Evolutionary conservation across 208 protist species (phyloP).

Genomic region (Leishmania lainsoni): DNA sequence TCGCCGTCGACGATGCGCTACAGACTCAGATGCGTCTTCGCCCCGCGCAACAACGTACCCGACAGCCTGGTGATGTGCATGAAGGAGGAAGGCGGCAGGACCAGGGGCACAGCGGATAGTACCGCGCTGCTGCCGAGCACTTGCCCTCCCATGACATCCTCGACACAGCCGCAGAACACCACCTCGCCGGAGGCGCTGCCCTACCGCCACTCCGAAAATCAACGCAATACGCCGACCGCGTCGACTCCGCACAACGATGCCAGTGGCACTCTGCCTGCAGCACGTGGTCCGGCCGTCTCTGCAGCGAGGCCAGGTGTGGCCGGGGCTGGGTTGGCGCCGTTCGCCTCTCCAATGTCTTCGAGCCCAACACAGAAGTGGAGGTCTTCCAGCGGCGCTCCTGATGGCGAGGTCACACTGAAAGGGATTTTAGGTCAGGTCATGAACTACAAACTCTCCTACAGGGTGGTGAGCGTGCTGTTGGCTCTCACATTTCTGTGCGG

Average conservation of each 20-base stretch:
- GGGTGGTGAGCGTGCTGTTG: constrained; percentile 40
- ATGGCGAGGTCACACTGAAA: constrained; percentile 4
- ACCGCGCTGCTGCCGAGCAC: constrained; percentile 25
- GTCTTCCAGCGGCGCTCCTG: not conserved
- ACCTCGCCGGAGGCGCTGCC: constrained; percentile 33
- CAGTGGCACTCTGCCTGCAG: not conserved
- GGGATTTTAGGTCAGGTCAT: constrained; percentile 39
- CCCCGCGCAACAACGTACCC: constrained; percentile 40
- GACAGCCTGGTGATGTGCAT: constrained; percentile 53
- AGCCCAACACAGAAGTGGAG: not conserved
- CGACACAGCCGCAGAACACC: constrained; percentile 32
- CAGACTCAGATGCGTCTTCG: constrained; percentile 59
- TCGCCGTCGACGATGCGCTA: constrained; percentile 28
- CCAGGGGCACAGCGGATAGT: not conserved
- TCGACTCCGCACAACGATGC: not conserved
- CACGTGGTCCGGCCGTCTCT: not conserved
- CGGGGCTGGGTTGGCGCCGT: not conserved
- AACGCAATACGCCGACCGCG: not conserved
- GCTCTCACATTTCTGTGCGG: constrained; percentile 68
- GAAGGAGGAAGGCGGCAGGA: constrained; percentile 33
- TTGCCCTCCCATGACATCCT: constrained; percentile 30
- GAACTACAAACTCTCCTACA: constrained; percentile 54
- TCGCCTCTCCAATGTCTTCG: not conserved
- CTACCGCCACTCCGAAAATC: constrained; percentile 22
- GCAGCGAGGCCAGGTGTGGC: not conserved